Evolutionary conservation across 2,329 filamentous ascomycete species (phyloP), one percentile per base, ranked within the genome.

Genomic region (Aspergillus brasiliensis): DNA sequence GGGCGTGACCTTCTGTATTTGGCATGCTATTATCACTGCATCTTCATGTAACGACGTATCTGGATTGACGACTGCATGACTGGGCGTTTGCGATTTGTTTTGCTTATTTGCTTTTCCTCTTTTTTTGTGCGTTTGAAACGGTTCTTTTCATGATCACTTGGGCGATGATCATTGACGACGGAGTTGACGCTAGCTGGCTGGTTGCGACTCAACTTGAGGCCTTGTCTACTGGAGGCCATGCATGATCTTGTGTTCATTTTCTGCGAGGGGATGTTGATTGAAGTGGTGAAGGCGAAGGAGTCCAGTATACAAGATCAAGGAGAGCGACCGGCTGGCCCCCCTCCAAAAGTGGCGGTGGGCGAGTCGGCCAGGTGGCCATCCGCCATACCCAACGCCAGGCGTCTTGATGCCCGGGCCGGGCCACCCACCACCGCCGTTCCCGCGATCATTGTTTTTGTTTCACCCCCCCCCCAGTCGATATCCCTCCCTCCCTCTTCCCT

Each of bases 21-120:
- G 31, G 64, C 63, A 58, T 69, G 66, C 64, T 61, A 64, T 63
- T 67, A 68, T 69, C 65, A 70, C 66, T 73, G 70, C 73, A 74
- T 55, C 21, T 17, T 44, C 71, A 69, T 75, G 73, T 76, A 75
- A 76, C 70, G 73, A 76, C 68, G 73, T 73, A 70, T 70, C 69
- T 66, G 69, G 71, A 71, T 67, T 75, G 71, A 76, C 69, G 73
- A 76, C 70, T 75, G 74, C 74, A 76, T 75, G 74, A 75, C 64
- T 70, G 73, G 73, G 72, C 72, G 73, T 75, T 76, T 70, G 69
- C 27, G 57, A 57, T 56, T 61, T 68, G 68, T 56, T 65, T 66
- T 63, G 31, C 31, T 34, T 34, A 11, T 34, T 34, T 34, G 10
- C 8, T 10, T 2, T 15, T 13, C 5, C 10, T 11, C 31, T 13